These are phyloP conservation scores for Malassezia restricta DNA, from an alignment of 1,284 basidiomycete genomes.

Conservation along the genomic window DNA sequence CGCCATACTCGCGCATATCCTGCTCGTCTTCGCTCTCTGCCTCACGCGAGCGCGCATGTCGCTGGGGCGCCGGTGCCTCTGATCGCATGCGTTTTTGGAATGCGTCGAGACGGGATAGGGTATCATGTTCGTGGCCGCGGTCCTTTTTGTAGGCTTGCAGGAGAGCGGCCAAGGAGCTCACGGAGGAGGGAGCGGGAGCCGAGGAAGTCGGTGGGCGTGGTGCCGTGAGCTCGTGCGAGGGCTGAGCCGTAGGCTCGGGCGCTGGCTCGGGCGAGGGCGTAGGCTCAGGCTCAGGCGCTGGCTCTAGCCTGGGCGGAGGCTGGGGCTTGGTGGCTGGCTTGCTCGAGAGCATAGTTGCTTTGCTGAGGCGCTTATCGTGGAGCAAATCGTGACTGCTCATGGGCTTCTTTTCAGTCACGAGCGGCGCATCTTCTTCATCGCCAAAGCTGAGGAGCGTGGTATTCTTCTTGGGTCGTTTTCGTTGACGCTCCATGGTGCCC, in stretches of 20 bases:
- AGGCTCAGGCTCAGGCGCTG: too few relatives aligned
- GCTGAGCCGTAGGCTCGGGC: background rate
- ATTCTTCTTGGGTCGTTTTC: conserved; percentile 22
- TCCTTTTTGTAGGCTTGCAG: conserved; percentile 1
- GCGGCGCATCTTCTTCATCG: conserved; percentile 22
- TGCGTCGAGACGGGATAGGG: background rate
- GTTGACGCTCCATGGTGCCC: conserved; percentile 4
- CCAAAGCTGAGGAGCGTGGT: conserved; percentile 34
- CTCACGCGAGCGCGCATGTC: too few relatives aligned
- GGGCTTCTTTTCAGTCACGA: conserved; percentile 16
- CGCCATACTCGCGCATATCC: conserved; percentile 29
- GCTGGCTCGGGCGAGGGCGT: background rate
- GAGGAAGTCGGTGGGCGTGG: too few relatives aligned
- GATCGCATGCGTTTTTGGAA: conserved; percentile 1
- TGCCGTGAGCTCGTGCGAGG: background rate
- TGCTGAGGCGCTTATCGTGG: conserved; percentile 26
- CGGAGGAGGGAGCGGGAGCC: too few relatives aligned
- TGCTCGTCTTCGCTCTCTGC: conserved; percentile 11
- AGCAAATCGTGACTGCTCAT: conserved; percentile 42
- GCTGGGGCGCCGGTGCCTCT: too few relatives aligned
- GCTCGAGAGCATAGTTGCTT: background rate
- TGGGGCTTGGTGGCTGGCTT: too few relatives aligned
- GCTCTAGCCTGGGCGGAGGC: too few relatives aligned
- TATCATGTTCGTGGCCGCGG: background rate
- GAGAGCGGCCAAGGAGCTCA: background rate